These are phyloP conservation scores for Aureobasidium leucospermi DNA, from an alignment of 2,329 filamentous ascomycete species.

Conservation along the genomic window DNA sequence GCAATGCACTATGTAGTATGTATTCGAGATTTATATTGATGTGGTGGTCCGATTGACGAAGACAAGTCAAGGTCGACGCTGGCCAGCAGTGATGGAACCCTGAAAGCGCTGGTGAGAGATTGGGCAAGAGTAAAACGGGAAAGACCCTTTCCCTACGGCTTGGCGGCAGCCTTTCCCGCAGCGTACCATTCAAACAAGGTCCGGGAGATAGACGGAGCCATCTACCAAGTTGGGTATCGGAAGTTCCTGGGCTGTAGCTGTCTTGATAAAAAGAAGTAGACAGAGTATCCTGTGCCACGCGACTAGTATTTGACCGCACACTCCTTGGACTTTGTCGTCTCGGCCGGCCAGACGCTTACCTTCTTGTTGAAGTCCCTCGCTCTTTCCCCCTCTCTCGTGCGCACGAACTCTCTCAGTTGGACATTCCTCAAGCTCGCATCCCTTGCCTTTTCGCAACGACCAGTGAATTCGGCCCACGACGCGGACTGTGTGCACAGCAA, in stretches of 20 bases:
- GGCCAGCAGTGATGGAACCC: too few species aligned
- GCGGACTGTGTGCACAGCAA: slow-evolving; percentile 1
- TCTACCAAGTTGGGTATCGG: not conserved
- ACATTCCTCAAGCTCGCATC: slow-evolving; percentile 5
- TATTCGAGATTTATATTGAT: too few species aligned
- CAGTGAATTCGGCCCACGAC: slow-evolving; percentile 4
- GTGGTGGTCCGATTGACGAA: too few species aligned
- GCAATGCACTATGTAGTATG: too few species aligned
- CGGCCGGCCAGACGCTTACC: not conserved
- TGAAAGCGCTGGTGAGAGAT: not conserved
- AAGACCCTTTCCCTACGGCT: not conserved
- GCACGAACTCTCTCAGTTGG: not conserved
- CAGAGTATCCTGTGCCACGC: not conserved
- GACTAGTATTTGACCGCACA: not conserved
- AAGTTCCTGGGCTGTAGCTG: not conserved
- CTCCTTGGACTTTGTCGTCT: not conserved
- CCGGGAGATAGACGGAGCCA: not conserved
- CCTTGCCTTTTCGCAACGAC: slow-evolving; percentile 8
- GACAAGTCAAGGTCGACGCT: too few species aligned
- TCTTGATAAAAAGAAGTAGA: not conserved
- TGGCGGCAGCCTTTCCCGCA: not conserved
- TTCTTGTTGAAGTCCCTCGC: not conserved
- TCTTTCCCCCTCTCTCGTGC: not conserved
- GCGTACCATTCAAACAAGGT: not conserved
- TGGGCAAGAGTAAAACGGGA: not conserved